Base-by-base conservation (phyloP, 306 rosid species). In the Malus asiatica region DNA sequence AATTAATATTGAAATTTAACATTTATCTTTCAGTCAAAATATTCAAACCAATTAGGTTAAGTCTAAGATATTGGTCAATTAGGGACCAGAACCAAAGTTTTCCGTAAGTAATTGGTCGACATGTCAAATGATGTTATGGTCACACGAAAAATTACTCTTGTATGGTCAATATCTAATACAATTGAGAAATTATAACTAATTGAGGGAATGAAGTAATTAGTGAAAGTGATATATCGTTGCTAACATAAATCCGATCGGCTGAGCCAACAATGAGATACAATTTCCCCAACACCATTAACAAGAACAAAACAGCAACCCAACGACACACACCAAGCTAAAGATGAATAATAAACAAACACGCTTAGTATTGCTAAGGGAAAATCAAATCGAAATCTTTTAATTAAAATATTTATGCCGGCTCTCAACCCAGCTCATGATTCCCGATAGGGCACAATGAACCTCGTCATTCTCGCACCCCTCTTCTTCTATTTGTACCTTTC, bases 351-450 rank as follows among this genome's bases (percentile, higher is more conserved):
- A 29, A 35, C 82, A 64, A 65, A 27, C 16, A 6, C 30, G 4
- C 4, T 11, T 61, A 15, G 19, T 13, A 61, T 12, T 13, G 23
- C n/a, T 13, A 6, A 27, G 6, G 68, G 55, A 15, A 48, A 81
- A 81, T 78, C 42, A 62, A 71, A 70, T 82, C 78, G 30, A 72
- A 73, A 48, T 48, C 46, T 66, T 48, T 63, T 51, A 0, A 42
- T 74, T 14, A 44, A 22, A 8, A 23, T 15, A 20, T 1, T 19
- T 33, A 59, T 73, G 93, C 96, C 89, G 93, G 96, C 96, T 59
- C 12, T 25, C 38, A 20, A 65, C 75, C 64, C 96, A 88, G 93
- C 90, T 86, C 89, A 88, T 48, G 5, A 48, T 81, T 48, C 81
- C 61, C 73, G 63, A 14, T 6, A 6, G 66, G 66, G 19, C 14